phyloP scores from a whole-genome alignment of 306 rosid species.

The Crataegus laevigata region DNA sequence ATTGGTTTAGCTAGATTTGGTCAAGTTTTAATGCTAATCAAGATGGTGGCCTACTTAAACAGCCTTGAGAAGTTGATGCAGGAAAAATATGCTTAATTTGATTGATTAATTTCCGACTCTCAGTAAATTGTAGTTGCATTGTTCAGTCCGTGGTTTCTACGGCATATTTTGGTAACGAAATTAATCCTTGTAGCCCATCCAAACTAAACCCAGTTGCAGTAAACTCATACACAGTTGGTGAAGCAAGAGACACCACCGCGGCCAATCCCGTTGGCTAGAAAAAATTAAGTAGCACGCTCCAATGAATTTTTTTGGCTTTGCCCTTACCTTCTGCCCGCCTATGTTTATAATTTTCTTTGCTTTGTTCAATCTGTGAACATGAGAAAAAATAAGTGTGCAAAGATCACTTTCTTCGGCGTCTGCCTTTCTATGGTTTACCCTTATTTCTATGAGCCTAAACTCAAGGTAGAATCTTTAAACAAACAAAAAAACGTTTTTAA shows the following conservation, averaged over 20 bases:
- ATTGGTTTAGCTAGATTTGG: background rate
- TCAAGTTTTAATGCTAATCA: background rate
- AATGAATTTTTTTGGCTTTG: too few species aligned
- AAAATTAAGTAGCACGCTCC: too few species aligned
- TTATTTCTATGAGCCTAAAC: too few species aligned
- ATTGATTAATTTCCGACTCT: background rate
- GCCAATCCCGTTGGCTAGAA: too few species aligned
- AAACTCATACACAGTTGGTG: too few species aligned
- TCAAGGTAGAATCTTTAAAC: too few species aligned
- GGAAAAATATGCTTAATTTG: background rate
- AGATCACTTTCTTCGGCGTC: background rate
- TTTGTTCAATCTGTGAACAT: too few species aligned
- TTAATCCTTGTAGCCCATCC: background rate
- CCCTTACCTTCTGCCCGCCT: too few species aligned
- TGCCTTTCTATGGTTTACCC: background rate
- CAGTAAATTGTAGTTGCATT: background rate
- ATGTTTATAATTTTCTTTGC: too few species aligned
- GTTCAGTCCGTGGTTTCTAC: background rate
- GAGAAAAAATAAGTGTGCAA: too few species aligned
- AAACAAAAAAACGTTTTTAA: too few species aligned
- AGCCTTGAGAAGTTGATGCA: background rate
- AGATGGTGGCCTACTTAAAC: background rate
- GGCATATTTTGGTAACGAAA: background rate
- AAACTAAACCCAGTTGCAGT: background rate
- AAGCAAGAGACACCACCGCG: too few species aligned